Conservation (phyloP, 768 basidiomycete genomes). For the Multifurca ochricompacta region DNA sequence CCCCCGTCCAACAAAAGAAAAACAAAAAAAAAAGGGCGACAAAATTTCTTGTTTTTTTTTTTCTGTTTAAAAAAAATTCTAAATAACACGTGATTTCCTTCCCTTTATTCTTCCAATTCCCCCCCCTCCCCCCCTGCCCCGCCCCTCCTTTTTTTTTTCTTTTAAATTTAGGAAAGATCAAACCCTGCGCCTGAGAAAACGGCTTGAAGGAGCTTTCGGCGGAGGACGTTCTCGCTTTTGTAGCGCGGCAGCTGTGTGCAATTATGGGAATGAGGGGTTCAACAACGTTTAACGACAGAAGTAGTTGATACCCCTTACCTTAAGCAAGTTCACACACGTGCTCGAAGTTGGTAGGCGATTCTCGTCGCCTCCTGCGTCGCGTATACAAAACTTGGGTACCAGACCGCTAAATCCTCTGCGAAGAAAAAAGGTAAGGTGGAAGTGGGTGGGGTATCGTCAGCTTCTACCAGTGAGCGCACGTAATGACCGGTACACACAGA, state of each 20-base stretch:
- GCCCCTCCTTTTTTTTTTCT: background rate
- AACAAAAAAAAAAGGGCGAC: too few species aligned
- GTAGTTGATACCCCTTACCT: too few species aligned
- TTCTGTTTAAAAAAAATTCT: too few species aligned
- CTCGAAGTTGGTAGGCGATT: constrained; percentile 66
- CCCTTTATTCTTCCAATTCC: too few species aligned
- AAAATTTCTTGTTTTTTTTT: too few species aligned
- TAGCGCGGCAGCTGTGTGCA: constrained; percentile 59
- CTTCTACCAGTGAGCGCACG: too few species aligned
- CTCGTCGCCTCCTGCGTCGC: constrained; percentile 70
- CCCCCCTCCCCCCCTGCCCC: too few species aligned
- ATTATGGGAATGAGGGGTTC: too few species aligned
- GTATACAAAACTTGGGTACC: constrained; percentile 80
- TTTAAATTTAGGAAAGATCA: constrained; percentile 71
- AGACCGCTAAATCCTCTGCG: constrained; percentile 78
- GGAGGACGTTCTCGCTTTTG: constrained; percentile 51
- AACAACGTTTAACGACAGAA: background rate
- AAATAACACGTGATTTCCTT: too few species aligned
- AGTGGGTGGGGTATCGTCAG: too few species aligned
- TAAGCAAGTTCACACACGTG: constrained; percentile 89
- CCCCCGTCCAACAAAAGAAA: too few species aligned
- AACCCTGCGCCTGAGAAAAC: constrained; percentile 88
- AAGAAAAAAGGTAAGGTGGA: background rate
- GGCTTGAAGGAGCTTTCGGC: constrained; percentile 75
- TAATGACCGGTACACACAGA: constrained; percentile 46